Conservation (phyloP, 331 rosid species). For the Pyrus hybrid region DNA sequence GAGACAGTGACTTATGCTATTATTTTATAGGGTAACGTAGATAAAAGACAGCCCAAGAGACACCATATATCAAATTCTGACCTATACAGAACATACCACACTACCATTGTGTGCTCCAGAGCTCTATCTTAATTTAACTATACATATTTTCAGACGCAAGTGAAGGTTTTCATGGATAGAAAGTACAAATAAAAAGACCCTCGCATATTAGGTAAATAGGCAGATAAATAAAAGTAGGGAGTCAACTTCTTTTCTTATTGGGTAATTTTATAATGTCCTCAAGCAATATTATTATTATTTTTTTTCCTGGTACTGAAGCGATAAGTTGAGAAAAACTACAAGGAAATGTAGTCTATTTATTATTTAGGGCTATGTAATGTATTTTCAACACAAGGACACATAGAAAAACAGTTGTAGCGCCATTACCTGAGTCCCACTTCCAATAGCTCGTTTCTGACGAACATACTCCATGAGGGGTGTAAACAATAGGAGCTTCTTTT, state of each 20-base stretch:
- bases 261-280: neutral
- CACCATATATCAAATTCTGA: neutral
- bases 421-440: conserved; percentile 60
- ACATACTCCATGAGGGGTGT: conserved; percentile 96
- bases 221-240: neutral
- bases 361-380: neutral
- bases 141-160: neutral
- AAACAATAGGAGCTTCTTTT: conserved; percentile 64
- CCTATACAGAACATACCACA: neutral
- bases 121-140: neutral
- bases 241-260: neutral
- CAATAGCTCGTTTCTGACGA: conserved; percentile 69
- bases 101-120: neutral
- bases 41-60: neutral
- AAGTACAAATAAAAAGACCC: neutral
- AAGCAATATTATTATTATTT: too few relatives aligned
- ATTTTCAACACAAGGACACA: neutral
- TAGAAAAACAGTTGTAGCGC: neutral
- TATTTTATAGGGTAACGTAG: neutral
- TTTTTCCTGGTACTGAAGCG: too few relatives aligned
- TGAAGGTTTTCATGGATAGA: neutral
- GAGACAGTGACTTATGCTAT: neutral
- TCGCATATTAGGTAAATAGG: neutral
- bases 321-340: neutral
- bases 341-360: neutral